Base-by-base conservation (phyloP, 345 rosid genomes). In the Conringia planisiliqua region DNA sequence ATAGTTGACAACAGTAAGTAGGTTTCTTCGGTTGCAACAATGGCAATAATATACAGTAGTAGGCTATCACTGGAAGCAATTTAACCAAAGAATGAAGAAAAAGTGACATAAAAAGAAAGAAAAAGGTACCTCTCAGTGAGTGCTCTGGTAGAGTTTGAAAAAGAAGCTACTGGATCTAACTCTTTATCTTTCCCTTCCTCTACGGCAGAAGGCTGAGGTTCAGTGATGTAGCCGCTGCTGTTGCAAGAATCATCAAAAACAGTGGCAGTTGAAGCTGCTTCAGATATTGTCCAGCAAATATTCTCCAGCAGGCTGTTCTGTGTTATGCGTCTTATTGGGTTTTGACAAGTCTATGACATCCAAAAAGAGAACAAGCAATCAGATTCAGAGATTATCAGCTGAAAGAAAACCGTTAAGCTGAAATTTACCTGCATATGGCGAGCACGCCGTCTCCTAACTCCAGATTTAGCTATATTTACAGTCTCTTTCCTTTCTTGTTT, bases 201-300 rank as follows among this genome's bases (percentile, higher is more conserved):
- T 81, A 80, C 82, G 20, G 57, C 66, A 66, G 88, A 82, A 66
- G 81, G 27, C 33, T 80, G 87, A 16, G 78, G 76, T 59, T 85
- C 94, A 55, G 81, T 79, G 44, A 39, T 84, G 73, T 82, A 83
- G 39, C 87, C 90, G 33, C 80, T 68, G 18, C 78, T 62, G 42
- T 84, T 85, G 6, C 86, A 82, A 6, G 88, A 79, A 74, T 91
- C 96, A 14, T 89, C 84, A 64, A 86, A 94, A n/a, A 90, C 65
- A 43, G 91, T 84, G 81, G 93, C 92, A 43, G 86, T 82, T 66
- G 97, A 81, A 73, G 93, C 82, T 81, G 93, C 86, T 72, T 91
- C 97, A 13, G 96, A 94, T 79, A 94, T 60, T 8, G 95, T 85
- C 98, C 98, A 94, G 88, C 96, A 87, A 78, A 94, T 86, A 22